Base-by-base conservation (phyloP, 208 protist genomes). In the Trypanosoma lewisi region DNA sequence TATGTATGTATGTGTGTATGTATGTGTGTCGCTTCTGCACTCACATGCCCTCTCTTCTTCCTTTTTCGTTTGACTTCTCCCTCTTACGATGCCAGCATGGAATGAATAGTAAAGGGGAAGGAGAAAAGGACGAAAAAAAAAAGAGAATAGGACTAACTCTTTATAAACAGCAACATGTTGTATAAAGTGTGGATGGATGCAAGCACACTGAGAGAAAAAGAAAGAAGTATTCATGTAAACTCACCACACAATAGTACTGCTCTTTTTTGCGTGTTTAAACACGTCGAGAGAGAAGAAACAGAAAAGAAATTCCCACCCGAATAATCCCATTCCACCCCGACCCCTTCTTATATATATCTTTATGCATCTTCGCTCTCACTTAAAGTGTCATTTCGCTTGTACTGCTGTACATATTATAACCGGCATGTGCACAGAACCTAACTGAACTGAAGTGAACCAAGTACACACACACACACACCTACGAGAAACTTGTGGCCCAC, bases 401-500 rank as follows among this genome's bases (percentile, higher is more conserved):
- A n/a, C n/a, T n/a, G n/a, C n/a, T n/a, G n/a, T n/a, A n/a, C n/a
- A n/a, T n/a, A n/a, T n/a, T 31, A 12, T 11, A 36, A 28, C 8
- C 49, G 28, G 27, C 47, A 51, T 27, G 47, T 51, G 12, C 19
- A 21, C 3, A 14, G 21, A 19, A 8, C 1, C 6, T 9, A n/a
- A 3, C 19, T 28, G 4, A 8, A n/a, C 19, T 21, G 8, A 12
- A 12, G 3, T 36, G 12, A 53, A 31, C 1, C 9, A 33, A 34
- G n/a, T n/a, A n/a, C 23, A 31, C 8, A 5, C n/a, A 53, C 7
- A 53, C 1, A 31, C 23, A 56, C 14, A 56, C 16, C 49, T 45
- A 57, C 62, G 27, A 47, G 36, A 75, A 65, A 8, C 30, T 28
- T 27, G 50, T 17, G 14, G 52, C 63, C 61, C 64, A 72, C 1